A percentile compares a stretch with the other conserved stretches of the same genome.
phyloP scores from a whole-genome alignment of 805 yeast genomes.

The Candida nitratophila region DNA sequence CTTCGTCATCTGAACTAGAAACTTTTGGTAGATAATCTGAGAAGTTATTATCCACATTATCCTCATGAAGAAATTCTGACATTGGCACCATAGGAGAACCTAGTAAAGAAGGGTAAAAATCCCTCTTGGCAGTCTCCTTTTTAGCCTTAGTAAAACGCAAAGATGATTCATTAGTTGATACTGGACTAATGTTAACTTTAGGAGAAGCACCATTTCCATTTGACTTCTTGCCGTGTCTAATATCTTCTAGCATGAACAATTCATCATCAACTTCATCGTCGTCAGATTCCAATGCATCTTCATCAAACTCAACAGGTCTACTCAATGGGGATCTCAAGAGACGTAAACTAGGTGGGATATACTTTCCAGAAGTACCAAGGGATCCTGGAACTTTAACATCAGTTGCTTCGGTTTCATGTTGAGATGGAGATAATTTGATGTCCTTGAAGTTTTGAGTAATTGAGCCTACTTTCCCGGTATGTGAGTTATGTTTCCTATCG shows the following conservation, averaged over 20 bases:
- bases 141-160: slow-evolving; percentile 4
- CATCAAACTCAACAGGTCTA: slow-evolving; percentile 6
- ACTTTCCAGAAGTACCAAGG: slow-evolving; percentile 42
- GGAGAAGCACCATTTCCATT: background rate
- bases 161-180: background rate
- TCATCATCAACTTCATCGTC: slow-evolving; percentile 30
- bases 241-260: slow-evolving; percentile 33
- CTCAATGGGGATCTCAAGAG: slow-evolving; percentile 14
- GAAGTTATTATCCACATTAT: slow-evolving; percentile 6
- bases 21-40: slow-evolving; percentile 2
- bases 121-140: background rate
- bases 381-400: slow-evolving; percentile 13
- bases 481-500: background rate
- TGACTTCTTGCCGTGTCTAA: slow-evolving; percentile 1
- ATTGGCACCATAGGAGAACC: slow-evolving; percentile 1
- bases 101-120: background rate
- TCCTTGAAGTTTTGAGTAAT: background rate
- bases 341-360: slow-evolving; percentile 68
- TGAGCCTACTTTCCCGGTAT: background rate
- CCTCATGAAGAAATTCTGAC: slow-evolving; percentile 7
- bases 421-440: background rate
- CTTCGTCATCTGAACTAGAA: background rate
- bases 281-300: slow-evolving; percentile 17
- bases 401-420: background rate
- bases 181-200: background rate